These are phyloP conservation scores for Pleurotus salmoneostramineus DNA, from an alignment of 768 basidiomycete species.

Conservation along the genomic window DNA sequence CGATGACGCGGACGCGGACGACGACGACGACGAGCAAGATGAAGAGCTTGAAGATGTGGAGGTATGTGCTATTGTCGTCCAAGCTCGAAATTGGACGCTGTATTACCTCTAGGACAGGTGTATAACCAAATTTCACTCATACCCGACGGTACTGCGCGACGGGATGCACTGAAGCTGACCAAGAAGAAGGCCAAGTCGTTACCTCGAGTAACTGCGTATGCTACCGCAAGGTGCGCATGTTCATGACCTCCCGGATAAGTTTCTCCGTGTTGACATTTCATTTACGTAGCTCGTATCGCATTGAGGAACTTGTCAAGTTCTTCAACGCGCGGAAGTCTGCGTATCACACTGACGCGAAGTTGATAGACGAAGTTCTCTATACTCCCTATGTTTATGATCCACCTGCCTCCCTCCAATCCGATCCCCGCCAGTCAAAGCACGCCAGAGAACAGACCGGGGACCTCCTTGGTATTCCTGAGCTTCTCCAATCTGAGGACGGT, in stretches of 20 bases:
- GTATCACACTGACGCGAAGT: conserved; percentile 82
- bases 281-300: conserved; percentile 72
- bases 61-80: conserved; percentile 29
- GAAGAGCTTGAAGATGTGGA: conserved; percentile 59
- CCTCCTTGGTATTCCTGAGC: conserved; percentile 74
- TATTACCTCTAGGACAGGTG: conserved; percentile 42
- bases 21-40: conserved; percentile 46
- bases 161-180: conserved; percentile 85
- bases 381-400: conserved; percentile 86
- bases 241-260: not conserved
- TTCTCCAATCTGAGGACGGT: conserved; percentile 35
- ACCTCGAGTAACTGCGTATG: conserved; percentile 94
- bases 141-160: conserved; percentile 88
- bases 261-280: not conserved
- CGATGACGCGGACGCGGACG: conserved; percentile 71
- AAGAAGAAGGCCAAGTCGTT: conserved; percentile 93
- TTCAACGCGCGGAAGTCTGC: conserved; percentile 78
- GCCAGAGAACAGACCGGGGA: conserved; percentile 47
- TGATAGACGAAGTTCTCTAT: conserved; percentile 92
- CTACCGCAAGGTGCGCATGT: conserved; percentile 74
- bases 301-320: conserved; percentile 85
- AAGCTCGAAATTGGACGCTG: not conserved
- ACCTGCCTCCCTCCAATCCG: conserved; percentile 26
- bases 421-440: conserved; percentile 20
- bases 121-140: conserved; percentile 93